Evolutionary conservation across 2,329 filamentous ascomycete genomes (phyloP), one percentile per base, ranked within the genome.

Genomic region (Fusarium sp.): DNA sequence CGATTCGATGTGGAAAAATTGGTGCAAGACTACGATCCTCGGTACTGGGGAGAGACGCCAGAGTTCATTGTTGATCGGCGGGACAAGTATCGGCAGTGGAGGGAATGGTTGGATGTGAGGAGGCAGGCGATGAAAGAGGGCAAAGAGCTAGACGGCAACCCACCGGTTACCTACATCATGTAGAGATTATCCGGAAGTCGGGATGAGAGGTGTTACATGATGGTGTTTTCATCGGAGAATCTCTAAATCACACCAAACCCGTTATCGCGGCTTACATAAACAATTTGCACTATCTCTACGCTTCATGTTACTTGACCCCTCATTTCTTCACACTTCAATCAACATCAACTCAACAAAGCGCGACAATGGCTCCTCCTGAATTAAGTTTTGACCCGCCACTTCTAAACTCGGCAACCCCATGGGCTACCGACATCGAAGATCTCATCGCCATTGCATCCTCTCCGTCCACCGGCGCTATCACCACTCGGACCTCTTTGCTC

Each of bases 381-480:
- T 53, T 71, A 8, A 88, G 18, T 4, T 23, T 94, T 64, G 72
- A 83, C 44, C 91, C 91, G 1, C 91, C 91, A 0, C 82, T 95
- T 7, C 82, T 94, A 69, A 95, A 95, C 80, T 92, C 92, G 1
- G 89, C 93, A 31, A 91, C 88, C 52, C 92, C 92, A 1, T 94
- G 92, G 92, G 92, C 92, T 28, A 93, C 91, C 0, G 89, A 87
- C 3, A 78, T 86, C 6, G 82, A 86, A 6, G 88, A 94, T 68
- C 86, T 95, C 5, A 78, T 82, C 40, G 79, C 80, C 2, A 87
- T 95, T 7, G 92, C 92, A 75, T 77, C 82, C 31, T 90, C 84
- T 52, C 82, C 87, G 0, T 82, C 87, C 56, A 94, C 90, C 0
- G 93, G 93, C 63, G 92, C 92, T 13, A 88, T 95, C 34, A 95